phyloP scores from a whole-genome alignment of 2,329 filamentous ascomycete genomes.

The Capronia coronata region DNA sequence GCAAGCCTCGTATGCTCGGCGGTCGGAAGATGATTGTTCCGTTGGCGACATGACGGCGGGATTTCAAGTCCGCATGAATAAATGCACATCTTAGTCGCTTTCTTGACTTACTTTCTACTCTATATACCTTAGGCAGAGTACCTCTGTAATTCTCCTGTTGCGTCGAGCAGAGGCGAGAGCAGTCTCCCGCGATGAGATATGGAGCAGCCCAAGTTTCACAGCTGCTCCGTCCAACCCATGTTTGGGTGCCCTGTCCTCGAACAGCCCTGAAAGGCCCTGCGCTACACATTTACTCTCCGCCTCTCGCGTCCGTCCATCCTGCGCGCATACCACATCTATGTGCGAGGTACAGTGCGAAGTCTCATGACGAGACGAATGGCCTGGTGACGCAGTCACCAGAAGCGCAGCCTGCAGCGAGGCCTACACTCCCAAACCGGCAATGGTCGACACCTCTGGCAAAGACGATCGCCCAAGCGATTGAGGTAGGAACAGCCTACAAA shows the following conservation, averaged over 20 bases:
- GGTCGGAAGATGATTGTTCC: too few species aligned
- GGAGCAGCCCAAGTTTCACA: not conserved
- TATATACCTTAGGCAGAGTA: not conserved
- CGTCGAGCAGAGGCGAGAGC: not conserved
- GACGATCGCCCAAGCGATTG: constrained; percentile 77
- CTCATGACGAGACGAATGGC: not conserved
- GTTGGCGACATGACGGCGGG: too few species aligned
- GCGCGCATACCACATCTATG: not conserved
- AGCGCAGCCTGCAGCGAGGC: constrained; percentile 1
- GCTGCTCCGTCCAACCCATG: not conserved
- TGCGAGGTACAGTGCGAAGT: not conserved
- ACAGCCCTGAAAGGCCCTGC: not conserved
- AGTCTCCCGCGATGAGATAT: constrained; percentile 5
- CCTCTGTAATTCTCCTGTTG: not conserved
- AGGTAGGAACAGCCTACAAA: constrained; percentile 51
- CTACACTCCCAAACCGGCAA: constrained; percentile 45
- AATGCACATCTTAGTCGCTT: too few species aligned
- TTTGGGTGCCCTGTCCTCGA: not conserved
- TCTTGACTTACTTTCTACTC: not conserved
- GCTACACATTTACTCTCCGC: not conserved
- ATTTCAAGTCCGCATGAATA: too few species aligned
- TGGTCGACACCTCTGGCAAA: constrained; percentile 94
- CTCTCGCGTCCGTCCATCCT: not conserved
- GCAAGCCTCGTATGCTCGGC: too few species aligned
- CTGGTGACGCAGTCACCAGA: constrained; percentile 26